These are phyloP conservation scores for Secale cereale DNA, from an alignment of 176 grass and related monocot species.

Conservation along the genomic window DNA sequence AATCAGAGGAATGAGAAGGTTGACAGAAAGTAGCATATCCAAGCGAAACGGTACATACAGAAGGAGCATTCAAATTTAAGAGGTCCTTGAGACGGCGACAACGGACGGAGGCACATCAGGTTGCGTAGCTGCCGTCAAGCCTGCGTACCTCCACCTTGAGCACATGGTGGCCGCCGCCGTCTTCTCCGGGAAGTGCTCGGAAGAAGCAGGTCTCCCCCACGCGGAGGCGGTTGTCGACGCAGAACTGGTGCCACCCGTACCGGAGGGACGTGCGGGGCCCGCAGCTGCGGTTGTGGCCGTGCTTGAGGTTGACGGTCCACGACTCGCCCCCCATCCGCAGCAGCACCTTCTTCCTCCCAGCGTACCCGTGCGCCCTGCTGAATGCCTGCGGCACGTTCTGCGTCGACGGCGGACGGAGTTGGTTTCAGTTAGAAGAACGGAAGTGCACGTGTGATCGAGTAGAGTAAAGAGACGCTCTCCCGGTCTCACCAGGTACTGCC, in stretches of 20 bases:
- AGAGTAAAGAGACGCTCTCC: no score
- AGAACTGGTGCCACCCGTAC: constrained; percentile 39
- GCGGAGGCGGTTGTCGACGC: constrained; percentile 37
- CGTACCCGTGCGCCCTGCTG: constrained; percentile 35
- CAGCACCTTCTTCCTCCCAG: background rate
- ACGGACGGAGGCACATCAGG: background rate
- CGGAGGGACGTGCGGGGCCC: constrained; percentile 15
- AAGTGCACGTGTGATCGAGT: no score
- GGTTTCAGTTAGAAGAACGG: background rate
- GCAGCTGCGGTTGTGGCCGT: background rate
- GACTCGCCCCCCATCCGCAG: constrained; percentile 9
- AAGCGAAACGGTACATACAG: no score
- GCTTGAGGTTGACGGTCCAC: constrained; percentile 38
- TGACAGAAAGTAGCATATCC: no score
- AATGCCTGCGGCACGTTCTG: constrained; percentile 41
- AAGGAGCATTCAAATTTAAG: no score
- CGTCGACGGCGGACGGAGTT: background rate
- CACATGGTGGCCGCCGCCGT: no score
- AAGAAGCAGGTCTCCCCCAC: no score
- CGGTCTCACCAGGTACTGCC: constrained; percentile 47
- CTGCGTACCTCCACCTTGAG: constrained; percentile 37
- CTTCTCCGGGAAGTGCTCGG: no score
- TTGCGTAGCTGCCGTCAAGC: background rate
- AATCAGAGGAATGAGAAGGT: no score
- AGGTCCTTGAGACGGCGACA: no score